These are phyloP conservation scores for Picea engelmannii DNA, from an alignment of 83 land plant species.

Conservation along the genomic window DNA sequence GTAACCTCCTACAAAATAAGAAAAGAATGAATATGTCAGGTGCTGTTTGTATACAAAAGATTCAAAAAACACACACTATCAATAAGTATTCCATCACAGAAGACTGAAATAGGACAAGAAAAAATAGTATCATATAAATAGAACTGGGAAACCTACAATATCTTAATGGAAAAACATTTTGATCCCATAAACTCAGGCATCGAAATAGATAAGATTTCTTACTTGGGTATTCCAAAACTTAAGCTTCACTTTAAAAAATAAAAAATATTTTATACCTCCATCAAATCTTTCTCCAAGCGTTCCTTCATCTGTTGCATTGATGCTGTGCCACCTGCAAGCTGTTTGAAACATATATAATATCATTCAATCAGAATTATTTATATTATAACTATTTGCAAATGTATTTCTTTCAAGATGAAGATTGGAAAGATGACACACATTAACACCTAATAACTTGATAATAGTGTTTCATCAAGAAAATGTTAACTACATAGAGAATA, in stretches of 20 bases:
- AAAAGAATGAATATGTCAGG: neutral
- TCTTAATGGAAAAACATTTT: neutral
- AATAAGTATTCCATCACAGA: neutral
- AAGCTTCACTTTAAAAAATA: neutral
- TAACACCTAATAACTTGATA: neutral
- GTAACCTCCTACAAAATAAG: no score
- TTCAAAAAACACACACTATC: neutral
- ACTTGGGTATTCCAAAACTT: neutral
- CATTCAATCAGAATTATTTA: neutral
- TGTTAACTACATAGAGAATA: neutral
- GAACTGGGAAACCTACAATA: no score
- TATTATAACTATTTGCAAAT: neutral
- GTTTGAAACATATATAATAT: constrained; percentile 19
- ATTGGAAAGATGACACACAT: neutral
- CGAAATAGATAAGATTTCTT: neutral
- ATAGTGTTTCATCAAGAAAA: no score
- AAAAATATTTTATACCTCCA: constrained; percentile 59
- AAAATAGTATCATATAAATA: neutral
- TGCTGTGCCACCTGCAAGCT: constrained; percentile 98
- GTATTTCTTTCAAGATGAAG: neutral
- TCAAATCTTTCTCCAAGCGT: constrained; percentile 88
- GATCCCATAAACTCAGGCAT: neutral
- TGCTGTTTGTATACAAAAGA: neutral
- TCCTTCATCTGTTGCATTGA: constrained; percentile 96
- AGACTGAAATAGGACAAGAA: neutral